A percentile compares a stretch with the other conserved stretches of the same genome.
Evolutionary conservation across 345 rosid genomes (phyloP).

Genomic region (Populus nigra): DNA sequence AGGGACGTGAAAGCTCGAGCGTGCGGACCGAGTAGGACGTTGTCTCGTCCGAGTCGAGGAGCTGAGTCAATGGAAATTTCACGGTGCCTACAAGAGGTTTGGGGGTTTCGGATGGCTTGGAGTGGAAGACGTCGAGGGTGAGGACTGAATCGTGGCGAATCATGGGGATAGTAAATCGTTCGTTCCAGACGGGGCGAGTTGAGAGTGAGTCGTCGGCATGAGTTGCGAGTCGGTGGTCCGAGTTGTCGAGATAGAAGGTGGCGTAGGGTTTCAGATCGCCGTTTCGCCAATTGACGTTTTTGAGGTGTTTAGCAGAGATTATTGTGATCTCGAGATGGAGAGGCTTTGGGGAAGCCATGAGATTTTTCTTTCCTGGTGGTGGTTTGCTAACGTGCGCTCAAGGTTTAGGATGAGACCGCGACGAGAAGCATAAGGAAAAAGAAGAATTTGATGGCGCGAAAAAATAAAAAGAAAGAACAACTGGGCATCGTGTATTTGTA

Average conservation of each 20-base stretch:
- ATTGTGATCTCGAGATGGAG: conserved; percentile 15
- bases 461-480: background rate
- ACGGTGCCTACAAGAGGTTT: conserved; percentile 23
- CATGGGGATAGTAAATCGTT: conserved; percentile 24
- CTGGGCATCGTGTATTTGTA: too few species aligned
- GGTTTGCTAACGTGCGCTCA: conserved; percentile 30
- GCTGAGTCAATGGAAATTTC: conserved; percentile 5
- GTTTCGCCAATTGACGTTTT: conserved; percentile 26
- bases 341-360: background rate
- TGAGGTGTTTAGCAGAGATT: conserved; percentile 26
- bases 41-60: background rate
- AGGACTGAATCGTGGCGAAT: conserved; percentile 20
- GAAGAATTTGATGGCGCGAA: background rate
- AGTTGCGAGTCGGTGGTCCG: conserved; percentile 19
- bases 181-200: conserved; percentile 26
- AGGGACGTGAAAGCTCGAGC: conserved; percentile 17
- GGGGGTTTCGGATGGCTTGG: conserved; percentile 22
- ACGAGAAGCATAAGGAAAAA: background rate
- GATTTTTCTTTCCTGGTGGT: background rate
- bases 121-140: conserved; percentile 25
- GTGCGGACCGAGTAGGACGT: background rate
- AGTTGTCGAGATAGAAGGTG: conserved; percentile 15
- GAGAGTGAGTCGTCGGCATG: conserved; percentile 19
- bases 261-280: conserved; percentile 27
- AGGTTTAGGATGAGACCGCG: background rate